Base-by-base conservation (phyloP, 495 filamentous ascomycete species). In the Pseudoneurospora amorphoporcata region DNA sequence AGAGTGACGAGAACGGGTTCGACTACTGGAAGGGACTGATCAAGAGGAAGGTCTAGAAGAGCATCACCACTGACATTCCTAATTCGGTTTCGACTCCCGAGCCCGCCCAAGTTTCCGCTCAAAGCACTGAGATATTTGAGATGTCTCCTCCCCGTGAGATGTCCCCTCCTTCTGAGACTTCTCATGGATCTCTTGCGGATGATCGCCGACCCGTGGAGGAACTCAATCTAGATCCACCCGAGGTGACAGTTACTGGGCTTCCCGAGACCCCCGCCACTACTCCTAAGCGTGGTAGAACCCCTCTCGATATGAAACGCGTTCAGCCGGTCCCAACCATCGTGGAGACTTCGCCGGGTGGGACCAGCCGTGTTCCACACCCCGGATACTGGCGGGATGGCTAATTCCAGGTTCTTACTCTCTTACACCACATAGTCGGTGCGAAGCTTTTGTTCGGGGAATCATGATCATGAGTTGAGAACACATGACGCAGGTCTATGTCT, bases 1-100 rank as follows among this genome's bases (percentile, higher is more conserved):
- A 98, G 84, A 98, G 92, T 80, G 95, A 99, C 77, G 93, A 93
- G 77, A 99, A 99, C 77, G 97, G 94, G 82, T 99, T 99, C 84
- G 96, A 99, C 83, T 99, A 98, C 83, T 95, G 97, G 81, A 90
- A 86, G 78, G 95, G 95, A 0, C 79, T 99, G 81, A 81, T 99
- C 68, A 94, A 88, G 86, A 87, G 90, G 78, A 98, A 95, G 86
- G 79, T 91, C 8, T 94, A 72, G 73, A 19, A 39, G 41, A 68
- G 68, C 71, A 73, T 72, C 19, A 76, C 77, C 17, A 76, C 77
- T 37, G 12, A 4, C 29, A 65, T 65, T 65, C 32, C 53, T 37
- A 16, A 17, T 37, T 37, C 14, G 29, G 8, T 35, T 65, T 65
- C 29, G 14, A 35, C 14, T 61, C 29, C 32, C 29, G 7, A 29